phyloP scores from a whole-genome alignment of 169 alveolate species.

The Cryptosporidium xiaoi region DNA sequence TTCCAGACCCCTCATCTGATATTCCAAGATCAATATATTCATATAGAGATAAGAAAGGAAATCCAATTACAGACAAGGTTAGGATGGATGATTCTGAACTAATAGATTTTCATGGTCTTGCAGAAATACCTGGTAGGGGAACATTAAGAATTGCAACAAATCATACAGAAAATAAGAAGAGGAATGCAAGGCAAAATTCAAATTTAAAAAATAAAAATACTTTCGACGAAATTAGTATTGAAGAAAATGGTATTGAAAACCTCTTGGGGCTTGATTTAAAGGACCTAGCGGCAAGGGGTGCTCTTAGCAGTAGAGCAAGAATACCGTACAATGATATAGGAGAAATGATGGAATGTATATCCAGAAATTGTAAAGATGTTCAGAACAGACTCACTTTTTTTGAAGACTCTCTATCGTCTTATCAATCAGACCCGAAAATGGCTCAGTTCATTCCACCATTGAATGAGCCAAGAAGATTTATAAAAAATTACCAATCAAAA shows the following conservation, averaged over 20 bases:
- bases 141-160: conserved; percentile 2
- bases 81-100: conserved; percentile 26
- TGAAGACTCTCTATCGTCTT: conserved; percentile 40
- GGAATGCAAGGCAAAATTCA: background rate
- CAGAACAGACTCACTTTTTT: conserved; percentile 40
- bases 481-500: conserved; percentile 47
- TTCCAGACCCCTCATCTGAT: conserved; percentile 60
- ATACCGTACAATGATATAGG: conserved; percentile 65
- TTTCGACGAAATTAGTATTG: conserved; percentile 9
- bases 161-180: background rate
- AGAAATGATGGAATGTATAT: conserved; percentile 70
- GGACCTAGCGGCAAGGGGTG: conserved; percentile 47
- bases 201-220: background rate
- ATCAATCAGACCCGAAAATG: conserved; percentile 48
- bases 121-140: conserved; percentile 51
- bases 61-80: conserved; percentile 29
- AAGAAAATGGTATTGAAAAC: conserved; percentile 2
- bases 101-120: conserved; percentile 68
- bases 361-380: conserved; percentile 72
- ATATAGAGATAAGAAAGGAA: conserved; percentile 61
- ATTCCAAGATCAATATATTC: conserved; percentile 42
- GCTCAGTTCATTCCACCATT: conserved; percentile 60
- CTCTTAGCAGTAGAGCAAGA: conserved; percentile 28
- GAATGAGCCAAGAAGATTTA: conserved; percentile 49
- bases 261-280: conserved; percentile 54